Conservation (phyloP, 495 filamentous ascomycete genomes). For the Tetracladium marchalianum region DNA sequence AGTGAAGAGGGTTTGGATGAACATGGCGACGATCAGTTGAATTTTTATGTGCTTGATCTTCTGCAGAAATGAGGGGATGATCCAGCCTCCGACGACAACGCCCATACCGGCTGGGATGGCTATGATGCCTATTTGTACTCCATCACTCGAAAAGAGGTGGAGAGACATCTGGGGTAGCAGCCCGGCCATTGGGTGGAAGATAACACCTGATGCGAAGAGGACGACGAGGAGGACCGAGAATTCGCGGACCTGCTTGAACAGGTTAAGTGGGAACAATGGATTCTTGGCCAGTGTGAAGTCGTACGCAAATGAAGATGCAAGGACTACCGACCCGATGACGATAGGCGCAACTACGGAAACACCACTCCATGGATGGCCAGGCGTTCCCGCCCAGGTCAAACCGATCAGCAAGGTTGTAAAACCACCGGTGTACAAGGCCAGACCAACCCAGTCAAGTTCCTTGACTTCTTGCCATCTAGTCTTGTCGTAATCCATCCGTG, state of each 20-base stretch:
- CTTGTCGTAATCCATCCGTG: conserved; percentile 19
- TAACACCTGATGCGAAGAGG: conserved; percentile 23
- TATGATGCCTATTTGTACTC: conserved; percentile 20
- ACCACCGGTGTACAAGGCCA: conserved; percentile 19
- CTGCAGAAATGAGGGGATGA: conserved; percentile 22
- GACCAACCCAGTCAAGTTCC: conserved; percentile 26
- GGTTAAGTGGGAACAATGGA: conserved; percentile 22
- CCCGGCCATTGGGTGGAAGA: conserved; percentile 19
- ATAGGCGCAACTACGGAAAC: conserved; percentile 19
- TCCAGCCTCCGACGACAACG: conserved; percentile 21
- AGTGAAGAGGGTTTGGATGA: conserved; percentile 29
- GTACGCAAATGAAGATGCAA: conserved; percentile 18
- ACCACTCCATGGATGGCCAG: conserved; percentile 11
- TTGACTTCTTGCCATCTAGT: conserved; percentile 19
- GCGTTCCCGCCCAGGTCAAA: conserved; percentile 16
- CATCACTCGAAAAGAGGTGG: conserved; percentile 20
- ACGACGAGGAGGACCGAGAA: conserved; percentile 20
- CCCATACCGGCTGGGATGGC: conserved; percentile 16
- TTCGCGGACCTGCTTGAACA: conserved; percentile 21
- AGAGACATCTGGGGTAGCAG: conserved; percentile 19
- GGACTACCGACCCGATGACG: conserved; percentile 16
- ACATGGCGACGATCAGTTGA: conserved; percentile 23
- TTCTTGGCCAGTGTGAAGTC: conserved; percentile 19
- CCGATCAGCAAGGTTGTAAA: conserved; percentile 22
- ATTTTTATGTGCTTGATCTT: conserved; percentile 23